Base-by-base conservation (phyloP, 1,284 basidiomycete species). In the Heliocybe sulcata region DNA sequence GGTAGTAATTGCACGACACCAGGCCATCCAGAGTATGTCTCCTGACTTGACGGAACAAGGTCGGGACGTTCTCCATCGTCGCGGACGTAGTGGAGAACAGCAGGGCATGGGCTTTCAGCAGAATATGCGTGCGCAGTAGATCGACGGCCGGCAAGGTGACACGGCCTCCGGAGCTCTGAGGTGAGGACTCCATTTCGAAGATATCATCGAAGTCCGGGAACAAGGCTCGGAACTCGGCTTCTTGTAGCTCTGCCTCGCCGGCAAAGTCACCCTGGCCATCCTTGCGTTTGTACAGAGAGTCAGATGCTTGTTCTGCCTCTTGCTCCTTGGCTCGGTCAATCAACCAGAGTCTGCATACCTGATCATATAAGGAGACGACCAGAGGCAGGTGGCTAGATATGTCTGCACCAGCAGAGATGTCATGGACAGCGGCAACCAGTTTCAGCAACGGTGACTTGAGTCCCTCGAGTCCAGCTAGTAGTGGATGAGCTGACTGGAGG, bases 141-240 rank as follows among this genome's bases (percentile, higher is more conserved):
- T 49, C 47, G 6, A 49, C 47, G 22, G 3, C 14, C 47, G 23
- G 6, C 6, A 22, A 26, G 4, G 11, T 16, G 4, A 4, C 10
- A 49, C 11, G 42, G 42, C 16, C 23, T 45, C 6, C 25, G 8
- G 47, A 14, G 16, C 22, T 8, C 47, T 25, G 10, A n/a, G 33
- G 10, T 33, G 16, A n/a, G 8, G 51, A 33, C 16, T 20, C 38
- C 10, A 26, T 12, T 6, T 52, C 51, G 11, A 87, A 69, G 23
- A 78, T 77, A 54, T 87, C 80, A 47, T 87, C 87, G 64, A 88
- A 98, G 20, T 85, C 82, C 1, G 95, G 94, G 70, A 98, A 98
- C 49, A 97, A 69, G 2, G 79, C 70, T 23, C 82, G 72, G 66
- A 97, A 92, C 64, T 98, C 95, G 57, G 78, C 76, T 66, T 90